Base-by-base conservation (phyloP, 2,329 filamentous ascomycete species). In the Cordyceps cateniannulata region DNA sequence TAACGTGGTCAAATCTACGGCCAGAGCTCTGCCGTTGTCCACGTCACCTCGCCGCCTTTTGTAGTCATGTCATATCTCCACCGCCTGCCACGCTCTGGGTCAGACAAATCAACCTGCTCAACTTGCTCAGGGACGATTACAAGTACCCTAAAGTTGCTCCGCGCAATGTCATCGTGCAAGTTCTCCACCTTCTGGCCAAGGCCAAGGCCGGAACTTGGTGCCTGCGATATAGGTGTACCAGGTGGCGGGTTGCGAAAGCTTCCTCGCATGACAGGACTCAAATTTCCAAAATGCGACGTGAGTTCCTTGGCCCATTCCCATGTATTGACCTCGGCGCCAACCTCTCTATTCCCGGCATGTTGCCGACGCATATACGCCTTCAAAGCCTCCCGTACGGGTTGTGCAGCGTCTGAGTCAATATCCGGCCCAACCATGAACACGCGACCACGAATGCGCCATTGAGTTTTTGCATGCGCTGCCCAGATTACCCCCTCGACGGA, bases 211-310 rank as follows among this genome's bases (percentile, higher is more conserved):
- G 73, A 70, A 62, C 72, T 71, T 65, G 81, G 72, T 66, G 80
- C 67, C 69, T 84, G 65, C 65, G 81, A 74, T 67, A 88, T 70
- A 53, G 85, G 80, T 63, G 79, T 77, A 0, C 90, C 90, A 0
- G 89, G 88, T 6, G 83, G 78, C 70, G 95, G 82, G 70, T 89
- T 85, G 73, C 85, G 87, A 72, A 92, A 93, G 9, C 84, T 82
- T 10, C 88, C 89, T 71, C 93, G 82, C 86, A 96, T 91, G 1
- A 79, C 77, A 7, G 93, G 93, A 66, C 84, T 88, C 67, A 95
- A 75, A 72, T 97, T 97, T 22, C 91, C 93, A 82, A 97, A 98
- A 72, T 95, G 90, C 53, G 85, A 90, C 55, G 90, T 92, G 42
- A 97, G 73, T 75, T 96, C 92, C 64, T 79, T 87, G 51, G 77